Conservation (phyloP, 805 yeast species). For the Lipomyces sp. region DNA sequence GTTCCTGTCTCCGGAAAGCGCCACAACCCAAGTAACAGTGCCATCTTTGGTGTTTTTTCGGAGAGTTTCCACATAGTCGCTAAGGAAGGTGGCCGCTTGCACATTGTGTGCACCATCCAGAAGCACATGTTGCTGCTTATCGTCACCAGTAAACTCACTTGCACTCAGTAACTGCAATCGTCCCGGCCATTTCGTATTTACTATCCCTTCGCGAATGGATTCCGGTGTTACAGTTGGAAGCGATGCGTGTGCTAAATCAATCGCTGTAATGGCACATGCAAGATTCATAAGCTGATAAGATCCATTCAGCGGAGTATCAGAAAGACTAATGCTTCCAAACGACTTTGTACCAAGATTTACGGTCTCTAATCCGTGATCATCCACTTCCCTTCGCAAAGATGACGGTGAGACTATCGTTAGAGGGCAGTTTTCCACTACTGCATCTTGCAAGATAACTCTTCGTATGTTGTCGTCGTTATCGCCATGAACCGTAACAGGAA, state of each 20-base stretch:
- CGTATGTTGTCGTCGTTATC: constrained; percentile 61
- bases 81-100: constrained; percentile 78
- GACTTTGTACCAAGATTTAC: constrained; percentile 29
- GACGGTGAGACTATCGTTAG: constrained; percentile 8
- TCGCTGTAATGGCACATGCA: constrained; percentile 64
- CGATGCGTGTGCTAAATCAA: constrained; percentile 45
- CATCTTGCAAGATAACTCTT: constrained; percentile 50
- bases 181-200: constrained; percentile 79
- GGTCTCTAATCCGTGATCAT: constrained; percentile 3
- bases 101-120: constrained; percentile 95
- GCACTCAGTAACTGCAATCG: constrained; percentile 62
- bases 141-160: constrained; percentile 7
- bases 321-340: constrained; percentile 45
- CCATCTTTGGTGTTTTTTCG: constrained; percentile 36
- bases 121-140: constrained; percentile 48
- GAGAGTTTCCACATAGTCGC: constrained; percentile 53
- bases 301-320: constrained; percentile 66
- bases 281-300: constrained; percentile 73
- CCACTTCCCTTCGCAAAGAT: not conserved
- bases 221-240: constrained; percentile 45
- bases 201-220: constrained; percentile 57
- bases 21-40: constrained; percentile 65
- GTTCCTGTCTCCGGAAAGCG: constrained; percentile 76
- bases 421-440: constrained; percentile 39
- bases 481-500: constrained; percentile 74